A percentile compares a stretch with the other conserved stretches of the same genome.
Evolutionary conservation across 306 rosid genomes (phyloP).

Genomic region (Myrica gale): DNA sequence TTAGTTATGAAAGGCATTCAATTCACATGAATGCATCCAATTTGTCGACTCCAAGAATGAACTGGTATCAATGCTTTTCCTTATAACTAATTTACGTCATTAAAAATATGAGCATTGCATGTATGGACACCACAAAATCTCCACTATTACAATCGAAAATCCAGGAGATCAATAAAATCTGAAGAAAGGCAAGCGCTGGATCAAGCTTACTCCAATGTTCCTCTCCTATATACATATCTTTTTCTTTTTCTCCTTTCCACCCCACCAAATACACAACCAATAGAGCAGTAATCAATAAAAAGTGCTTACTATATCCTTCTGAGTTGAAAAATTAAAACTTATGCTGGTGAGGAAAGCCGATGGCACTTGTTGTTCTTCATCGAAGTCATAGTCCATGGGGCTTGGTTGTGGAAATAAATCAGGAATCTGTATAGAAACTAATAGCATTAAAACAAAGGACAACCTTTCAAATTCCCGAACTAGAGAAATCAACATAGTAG

Average conservation of each 20-base stretch:
- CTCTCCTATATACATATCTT: not conserved
- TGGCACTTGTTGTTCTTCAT: constrained; percentile 39
- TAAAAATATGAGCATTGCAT: not conserved
- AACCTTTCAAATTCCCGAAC: constrained; percentile 13
- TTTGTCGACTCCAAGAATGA: not conserved
- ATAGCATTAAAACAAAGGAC: constrained; percentile 23
- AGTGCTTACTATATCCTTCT: constrained; percentile 57
- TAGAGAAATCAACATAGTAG: constrained; percentile 1
- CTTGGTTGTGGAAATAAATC: constrained; percentile 29
- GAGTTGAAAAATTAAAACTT: constrained; percentile 44
- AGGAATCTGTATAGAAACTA: constrained; percentile 39
- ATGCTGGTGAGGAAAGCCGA: constrained; percentile 41
- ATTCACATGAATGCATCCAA: not conserved
- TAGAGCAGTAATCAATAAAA: constrained; percentile 22
- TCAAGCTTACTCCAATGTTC: not conserved
- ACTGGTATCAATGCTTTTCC: not conserved
- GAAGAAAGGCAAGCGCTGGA: not conserved
- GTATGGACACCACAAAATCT: not conserved
- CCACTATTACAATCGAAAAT: not conserved
- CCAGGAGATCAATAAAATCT: not conserved
- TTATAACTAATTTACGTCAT: too few relatives aligned
- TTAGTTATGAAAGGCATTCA: constrained; percentile 1
- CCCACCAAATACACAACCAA: constrained; percentile 7
- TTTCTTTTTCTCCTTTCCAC: not conserved
- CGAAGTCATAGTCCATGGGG: constrained; percentile 58